Conservation (phyloP, 2,329 filamentous ascomycete species). For the Fusarium beomiforme region DNA sequence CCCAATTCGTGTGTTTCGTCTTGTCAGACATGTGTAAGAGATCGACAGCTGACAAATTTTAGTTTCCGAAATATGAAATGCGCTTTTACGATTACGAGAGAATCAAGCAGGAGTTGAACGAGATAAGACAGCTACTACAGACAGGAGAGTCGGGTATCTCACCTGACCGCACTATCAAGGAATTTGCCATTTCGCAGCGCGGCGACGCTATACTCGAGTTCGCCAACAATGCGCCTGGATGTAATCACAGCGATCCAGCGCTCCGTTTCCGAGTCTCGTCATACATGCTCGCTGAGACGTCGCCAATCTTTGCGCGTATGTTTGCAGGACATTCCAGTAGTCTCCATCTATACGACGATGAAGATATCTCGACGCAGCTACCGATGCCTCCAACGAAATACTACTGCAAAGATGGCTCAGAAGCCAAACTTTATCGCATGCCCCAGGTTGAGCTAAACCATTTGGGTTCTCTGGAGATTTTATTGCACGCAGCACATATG, state of each 20-base stretch:
- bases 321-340: slow-evolving; percentile 50
- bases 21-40: not conserved
- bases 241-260: slow-evolving; percentile 49
- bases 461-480: slow-evolving; percentile 53
- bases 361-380: slow-evolving; percentile 49
- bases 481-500: slow-evolving; percentile 63
- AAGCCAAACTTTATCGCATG: slow-evolving; percentile 62
- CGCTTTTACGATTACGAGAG: slow-evolving; percentile 59
- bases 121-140: slow-evolving; percentile 53
- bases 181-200: slow-evolving; percentile 55
- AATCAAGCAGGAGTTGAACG: slow-evolving; percentile 54
- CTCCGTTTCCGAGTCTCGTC: slow-evolving; percentile 63
- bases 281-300: slow-evolving; percentile 60
- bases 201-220: slow-evolving; percentile 65
- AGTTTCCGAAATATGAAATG: slow-evolving; percentile 58
- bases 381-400: slow-evolving; percentile 50
- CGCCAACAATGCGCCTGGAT: slow-evolving; percentile 52
- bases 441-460: slow-evolving; percentile 60
- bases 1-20: slow-evolving; percentile 51
- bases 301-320: slow-evolving; percentile 62
- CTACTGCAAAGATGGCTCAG: slow-evolving; percentile 55
- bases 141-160: slow-evolving; percentile 54
- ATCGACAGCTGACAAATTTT: slow-evolving; percentile 7
- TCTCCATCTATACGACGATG: slow-evolving; percentile 49
- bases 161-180: slow-evolving; percentile 51